Base-by-base conservation (phyloP, 2,329 filamentous ascomycete genomes). In the Lizonia empirigonia region DNA sequence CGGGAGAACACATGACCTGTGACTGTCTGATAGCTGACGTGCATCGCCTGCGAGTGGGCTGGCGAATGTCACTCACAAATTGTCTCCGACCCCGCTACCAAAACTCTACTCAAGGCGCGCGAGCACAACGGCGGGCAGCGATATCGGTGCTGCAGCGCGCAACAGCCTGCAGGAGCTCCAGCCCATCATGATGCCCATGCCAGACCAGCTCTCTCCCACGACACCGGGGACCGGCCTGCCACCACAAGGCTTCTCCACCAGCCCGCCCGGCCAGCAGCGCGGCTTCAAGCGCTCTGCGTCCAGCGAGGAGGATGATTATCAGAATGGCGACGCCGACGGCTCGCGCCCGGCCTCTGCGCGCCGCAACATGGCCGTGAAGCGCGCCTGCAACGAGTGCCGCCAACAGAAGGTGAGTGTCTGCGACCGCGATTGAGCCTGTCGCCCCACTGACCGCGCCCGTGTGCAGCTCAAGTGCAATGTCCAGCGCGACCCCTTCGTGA, bases 351-450 rank as follows among this genome's bases (percentile, higher is more conserved):
- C 57, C 39, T 65, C 63, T 24, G 55, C 62, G 57, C 62, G 67
- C 41, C 69, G 70, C 53, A 67, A 68, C 53, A 66, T 67, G 3
- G 69, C 70, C 32, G 71, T 73, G 39, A 91, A 93, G 77, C 82
- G 90, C 64, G 89, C 89, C 5, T 93, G 89, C 74, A 92, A 92
- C 68, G 89, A 93, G 73, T 93, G 89, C 70, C 82, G 89, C 55
- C 89, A 93, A 75, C 89, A 93, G 74, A 93, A 93, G 80, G 89
- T 90, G 81, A 78, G 66, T 59, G n/a, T 29, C 29, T 27, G 16
- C 13, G 33, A 32, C 22, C 22, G 22, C 27, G 19, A 10, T 41
- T 36, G 23, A 15, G 2, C 9, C n/a, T 7, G 12, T 12, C 33
- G 22, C 20, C 16, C 30, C 32, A 19, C 50, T 53, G 27, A 47